Conservation (phyloP, 108 stramenopile genomes). For the Cyclostephanos tholiformis region DNA sequence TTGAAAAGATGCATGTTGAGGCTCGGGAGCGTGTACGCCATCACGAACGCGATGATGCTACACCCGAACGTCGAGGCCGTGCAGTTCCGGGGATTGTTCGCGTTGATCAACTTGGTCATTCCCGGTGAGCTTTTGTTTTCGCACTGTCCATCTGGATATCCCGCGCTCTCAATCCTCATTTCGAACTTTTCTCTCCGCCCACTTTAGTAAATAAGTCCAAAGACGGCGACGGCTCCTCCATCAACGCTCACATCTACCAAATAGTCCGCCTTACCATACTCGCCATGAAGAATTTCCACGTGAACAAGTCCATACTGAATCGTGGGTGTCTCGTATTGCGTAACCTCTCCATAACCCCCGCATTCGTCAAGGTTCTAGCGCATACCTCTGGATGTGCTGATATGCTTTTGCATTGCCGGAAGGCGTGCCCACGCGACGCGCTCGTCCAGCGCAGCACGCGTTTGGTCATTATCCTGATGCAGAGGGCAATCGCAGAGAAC, state of each 20-base stretch:
- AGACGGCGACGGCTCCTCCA: slow-evolving; percentile 28
- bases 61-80: slow-evolving; percentile 58
- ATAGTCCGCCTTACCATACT: slow-evolving; percentile 42
- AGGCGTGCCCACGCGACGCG: slow-evolving; percentile 28
- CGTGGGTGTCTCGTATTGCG: slow-evolving; percentile 38
- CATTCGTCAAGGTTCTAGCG: slow-evolving; percentile 28
- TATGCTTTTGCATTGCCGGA: slow-evolving; percentile 34
- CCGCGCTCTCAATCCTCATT: too few relatives aligned
- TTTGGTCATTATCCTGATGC: slow-evolving; percentile 37
- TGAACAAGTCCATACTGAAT: slow-evolving; percentile 43
- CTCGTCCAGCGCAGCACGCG: slow-evolving; percentile 33
- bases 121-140: slow-evolving; percentile 28
- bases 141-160: too few relatives aligned
- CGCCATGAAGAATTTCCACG: slow-evolving; percentile 44
- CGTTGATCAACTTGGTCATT: slow-evolving; percentile 65
- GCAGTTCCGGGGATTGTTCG: slow-evolving; percentile 61
- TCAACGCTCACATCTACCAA: slow-evolving; percentile 37
- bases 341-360: slow-evolving; percentile 39
- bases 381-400: slow-evolving; percentile 34
- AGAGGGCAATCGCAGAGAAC: slow-evolving; percentile 14
- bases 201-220: not conserved
- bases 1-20: slow-evolving; percentile 42
- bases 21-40: slow-evolving; percentile 53
- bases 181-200: not conserved
- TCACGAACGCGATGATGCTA: slow-evolving; percentile 57